A percentile compares a stretch with the other conserved stretches of the same genome.
These are phyloP conservation scores for Dioscorea cayenensis DNA, from an alignment of 116 monocot species.

Conservation along the genomic window DNA sequence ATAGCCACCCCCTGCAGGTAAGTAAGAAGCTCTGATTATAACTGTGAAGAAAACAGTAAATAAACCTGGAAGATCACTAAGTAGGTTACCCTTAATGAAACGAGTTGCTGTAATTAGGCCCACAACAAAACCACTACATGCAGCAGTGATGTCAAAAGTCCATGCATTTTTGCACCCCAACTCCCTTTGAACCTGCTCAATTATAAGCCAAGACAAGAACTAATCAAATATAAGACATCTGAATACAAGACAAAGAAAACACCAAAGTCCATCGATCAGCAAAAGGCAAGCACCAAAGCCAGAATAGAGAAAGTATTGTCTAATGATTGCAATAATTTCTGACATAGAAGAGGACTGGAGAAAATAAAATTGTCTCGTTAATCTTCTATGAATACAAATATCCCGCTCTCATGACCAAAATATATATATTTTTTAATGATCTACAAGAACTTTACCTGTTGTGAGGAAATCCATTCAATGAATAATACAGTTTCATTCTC, in stretches of 20 bases:
- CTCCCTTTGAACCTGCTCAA: slow-evolving; percentile 65
- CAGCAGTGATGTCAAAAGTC: slow-evolving; percentile 93
- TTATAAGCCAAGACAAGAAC: not conserved
- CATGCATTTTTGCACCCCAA: slow-evolving; percentile 92
- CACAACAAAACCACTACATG: slow-evolving; percentile 91
- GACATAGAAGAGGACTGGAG: no score
- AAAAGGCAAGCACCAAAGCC: not conserved
- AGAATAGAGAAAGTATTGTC: not conserved
- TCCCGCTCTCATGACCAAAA: no score
- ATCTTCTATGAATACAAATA: no score
- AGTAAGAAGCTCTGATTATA: not conserved
- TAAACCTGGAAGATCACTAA: not conserved
- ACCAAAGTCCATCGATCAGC: not conserved
- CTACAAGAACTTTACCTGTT: no score
- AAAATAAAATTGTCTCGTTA: no score
- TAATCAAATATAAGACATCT: not conserved
- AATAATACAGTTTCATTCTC: no score
- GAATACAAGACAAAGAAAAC: not conserved
- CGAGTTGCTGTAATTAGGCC: slow-evolving; percentile 86
- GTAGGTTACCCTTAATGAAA: slow-evolving; percentile 69
- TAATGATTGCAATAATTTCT: no score
- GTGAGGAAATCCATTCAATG: no score
- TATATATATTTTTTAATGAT: no score
- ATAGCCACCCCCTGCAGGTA: slow-evolving; percentile 65
- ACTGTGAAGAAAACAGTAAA: not conserved